Evolutionary conservation across 2,329 filamentous ascomycete species (phyloP), one percentile per base, ranked within the genome.

Genomic region (Phialophora macrospora): DNA sequence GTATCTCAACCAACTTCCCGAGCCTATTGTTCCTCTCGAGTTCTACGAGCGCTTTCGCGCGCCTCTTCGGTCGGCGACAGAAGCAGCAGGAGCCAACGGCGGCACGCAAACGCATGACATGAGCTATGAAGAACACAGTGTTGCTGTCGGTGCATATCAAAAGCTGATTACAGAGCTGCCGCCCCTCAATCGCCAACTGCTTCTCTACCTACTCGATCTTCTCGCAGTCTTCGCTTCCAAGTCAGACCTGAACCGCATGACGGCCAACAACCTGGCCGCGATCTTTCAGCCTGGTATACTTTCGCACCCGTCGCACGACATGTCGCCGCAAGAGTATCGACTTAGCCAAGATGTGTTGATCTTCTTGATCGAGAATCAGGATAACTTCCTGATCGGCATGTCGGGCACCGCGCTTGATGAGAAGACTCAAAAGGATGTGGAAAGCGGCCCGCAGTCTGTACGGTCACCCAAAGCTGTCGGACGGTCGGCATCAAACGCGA

Each of bases 351-450:
- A 95, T 73, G 94, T 99, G 22, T 85, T 99, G 69, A 97, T 99
- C 58, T 99, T 99, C 78, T 81, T 99, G 72, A 99, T 99, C 71
- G 93, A 98, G 75, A 97, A 99, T 74, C 95, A 99, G 77, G 95
- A 99, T 74, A 92, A 97, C 78, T 99, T 99, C 82, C 82, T 99
- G 70, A 96, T 99, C 70, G 95, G 95, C 62, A 99, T 99, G 95
- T 92, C 93, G 75, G 95, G 95, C 52, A 97, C 93, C n/a, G 93
- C 88, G n/a, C 91, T 93, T n/a, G 93, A 97, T 75, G 92, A 96
- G 75, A 88, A 87, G 67, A 88, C 87, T 7, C 83, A 87, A 57
- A 85, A 86, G 73, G 86, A 88, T 67, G 82, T 88, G 44, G 88
- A 93, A 74, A 91, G 90, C 63, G 90, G 90, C 2, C 79, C 76